A percentile compares a stretch with the other conserved stretches of the same genome.
Evolutionary conservation across 2,329 filamentous ascomycete species (phyloP).

Genomic region (Claviceps purpurea): DNA sequence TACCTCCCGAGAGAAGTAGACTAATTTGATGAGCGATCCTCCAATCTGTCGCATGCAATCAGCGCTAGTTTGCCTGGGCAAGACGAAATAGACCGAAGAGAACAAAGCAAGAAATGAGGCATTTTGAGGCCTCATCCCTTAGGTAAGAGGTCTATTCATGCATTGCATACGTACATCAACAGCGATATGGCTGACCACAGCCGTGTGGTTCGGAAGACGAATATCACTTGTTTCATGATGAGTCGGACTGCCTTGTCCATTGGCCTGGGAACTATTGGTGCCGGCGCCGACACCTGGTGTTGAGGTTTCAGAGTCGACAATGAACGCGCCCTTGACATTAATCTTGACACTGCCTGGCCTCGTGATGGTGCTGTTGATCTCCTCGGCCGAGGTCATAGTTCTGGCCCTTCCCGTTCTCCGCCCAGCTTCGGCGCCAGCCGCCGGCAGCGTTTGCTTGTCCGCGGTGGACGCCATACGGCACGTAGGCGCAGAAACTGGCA

Average conservation of each 20-base stretch:
- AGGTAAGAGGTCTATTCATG: no score
- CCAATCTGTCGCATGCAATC: conserved; percentile 53
- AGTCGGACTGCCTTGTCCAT: conserved; percentile 33
- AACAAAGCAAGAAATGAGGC: not conserved
- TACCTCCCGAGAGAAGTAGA: conserved; percentile 89
- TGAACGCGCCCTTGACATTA: conserved; percentile 93
- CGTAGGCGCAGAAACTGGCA: not conserved
- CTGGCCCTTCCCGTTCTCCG: conserved; percentile 7
- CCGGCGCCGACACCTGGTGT: conserved; percentile 31
- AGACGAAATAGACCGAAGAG: not conserved
- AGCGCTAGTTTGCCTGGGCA: not conserved
- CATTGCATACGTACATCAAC: conserved; percentile 61
- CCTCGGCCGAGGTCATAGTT: conserved; percentile 35
- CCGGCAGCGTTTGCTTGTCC: conserved; percentile 3
- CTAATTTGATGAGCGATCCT: conserved; percentile 87
- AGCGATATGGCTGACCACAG: conserved; percentile 90
- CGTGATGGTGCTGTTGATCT: conserved; percentile 45
- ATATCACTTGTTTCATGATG: conserved; percentile 77
- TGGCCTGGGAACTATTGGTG: conserved; percentile 14
- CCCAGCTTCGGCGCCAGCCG: not conserved
- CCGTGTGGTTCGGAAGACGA: conserved; percentile 87
- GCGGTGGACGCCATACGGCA: conserved; percentile 6
- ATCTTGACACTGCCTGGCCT: conserved; percentile 70
- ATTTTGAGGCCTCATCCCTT: no score
- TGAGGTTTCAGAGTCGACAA: conserved; percentile 66